These are phyloP conservation scores for Microdochium paspali DNA, from an alignment of 2,329 filamentous ascomycete genomes.

Conservation along the genomic window DNA sequence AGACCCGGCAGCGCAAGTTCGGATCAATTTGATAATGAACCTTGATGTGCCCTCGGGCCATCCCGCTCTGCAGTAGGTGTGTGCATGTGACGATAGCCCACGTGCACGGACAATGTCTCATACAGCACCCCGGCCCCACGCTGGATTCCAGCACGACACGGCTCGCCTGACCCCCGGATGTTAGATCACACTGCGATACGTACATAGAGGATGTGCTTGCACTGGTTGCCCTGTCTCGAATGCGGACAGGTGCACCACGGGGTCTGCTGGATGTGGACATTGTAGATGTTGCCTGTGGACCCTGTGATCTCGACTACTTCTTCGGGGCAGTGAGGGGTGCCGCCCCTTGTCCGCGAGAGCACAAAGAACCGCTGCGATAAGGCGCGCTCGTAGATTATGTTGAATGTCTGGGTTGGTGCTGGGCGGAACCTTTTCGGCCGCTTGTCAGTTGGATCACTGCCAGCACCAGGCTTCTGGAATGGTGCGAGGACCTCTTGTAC, in stretches of 20 bases:
- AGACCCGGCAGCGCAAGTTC: no score
- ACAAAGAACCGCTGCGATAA: conserved; percentile 28
- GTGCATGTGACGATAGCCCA: no score
- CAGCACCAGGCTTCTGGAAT: not conserved
- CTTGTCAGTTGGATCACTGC: conserved; percentile 2
- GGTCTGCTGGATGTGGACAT: conserved; percentile 38
- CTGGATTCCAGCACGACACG: not conserved
- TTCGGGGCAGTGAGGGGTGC: conserved; percentile 26
- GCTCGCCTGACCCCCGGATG: not conserved
- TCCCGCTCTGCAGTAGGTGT: no score
- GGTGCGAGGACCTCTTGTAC: no score
- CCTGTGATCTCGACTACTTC: conserved; percentile 52
- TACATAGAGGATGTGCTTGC: conserved; percentile 57
- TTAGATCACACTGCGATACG: no score
- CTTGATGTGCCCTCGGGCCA: no score
- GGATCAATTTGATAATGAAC: no score
- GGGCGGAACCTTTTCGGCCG: conserved; percentile 3
- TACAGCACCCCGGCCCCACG: not conserved
- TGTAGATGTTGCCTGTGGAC: conserved; percentile 58
- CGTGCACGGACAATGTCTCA: not conserved
- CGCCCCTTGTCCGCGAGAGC: conserved; percentile 26
- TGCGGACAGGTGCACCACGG: conserved; percentile 50
- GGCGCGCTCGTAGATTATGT: conserved; percentile 1
- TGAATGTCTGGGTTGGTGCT: not conserved
- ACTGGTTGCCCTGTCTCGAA: conserved; percentile 42